Evolutionary conservation across 192 early-diverging fungal species (phyloP).

Genomic region (Mortierella alpina): DNA sequence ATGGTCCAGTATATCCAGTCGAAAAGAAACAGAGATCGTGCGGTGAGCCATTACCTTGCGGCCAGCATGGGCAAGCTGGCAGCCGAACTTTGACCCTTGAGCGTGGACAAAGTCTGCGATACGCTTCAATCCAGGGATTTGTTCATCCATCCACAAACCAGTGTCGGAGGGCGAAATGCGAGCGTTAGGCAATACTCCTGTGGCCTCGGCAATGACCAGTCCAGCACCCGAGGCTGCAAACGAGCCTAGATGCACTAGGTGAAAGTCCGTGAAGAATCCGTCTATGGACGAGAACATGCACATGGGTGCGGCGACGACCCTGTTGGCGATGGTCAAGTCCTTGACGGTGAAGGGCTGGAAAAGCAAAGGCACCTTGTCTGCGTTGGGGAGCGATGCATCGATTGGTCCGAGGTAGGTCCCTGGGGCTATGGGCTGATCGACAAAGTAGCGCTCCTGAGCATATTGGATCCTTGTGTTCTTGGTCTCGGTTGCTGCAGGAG

Average conservation of each 20-base stretch:
- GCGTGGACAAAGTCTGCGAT: slow-evolving; percentile 73
- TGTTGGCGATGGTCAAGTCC: slow-evolving; percentile 75
- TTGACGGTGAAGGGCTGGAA: slow-evolving; percentile 77
- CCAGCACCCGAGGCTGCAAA: slow-evolving; percentile 83
- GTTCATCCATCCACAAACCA: slow-evolving; percentile 88
- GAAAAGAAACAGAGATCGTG: too few species aligned
- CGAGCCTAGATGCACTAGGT: slow-evolving; percentile 72
- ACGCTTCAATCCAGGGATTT: slow-evolving; percentile 67
- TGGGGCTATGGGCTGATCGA: slow-evolving; percentile 15
- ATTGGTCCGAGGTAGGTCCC: slow-evolving; percentile 22
- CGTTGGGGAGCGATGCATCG: slow-evolving; percentile 7
- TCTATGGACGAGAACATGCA: slow-evolving; percentile 77
- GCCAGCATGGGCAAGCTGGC: slow-evolving; percentile 88
- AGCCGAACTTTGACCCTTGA: slow-evolving; percentile 66
- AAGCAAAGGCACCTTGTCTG: slow-evolving; percentile 42
- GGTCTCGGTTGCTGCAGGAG: too few species aligned
- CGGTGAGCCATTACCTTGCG: slow-evolving; percentile 82
- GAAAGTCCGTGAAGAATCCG: slow-evolving; percentile 73
- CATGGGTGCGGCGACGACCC: slow-evolving; percentile 85
- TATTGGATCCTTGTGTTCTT: slow-evolving; percentile 5
- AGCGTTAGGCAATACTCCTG: slow-evolving; percentile 73
- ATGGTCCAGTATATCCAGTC: neutral
- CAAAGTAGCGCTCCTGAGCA: slow-evolving; percentile 18
- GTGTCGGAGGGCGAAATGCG: slow-evolving; percentile 80
- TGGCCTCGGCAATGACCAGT: slow-evolving; percentile 82